Evolutionary conservation across 768 basidiomycete species (phyloP), one percentile per base, ranked within the genome.

Genomic region (Xerocomellus chrysenteron): DNA sequence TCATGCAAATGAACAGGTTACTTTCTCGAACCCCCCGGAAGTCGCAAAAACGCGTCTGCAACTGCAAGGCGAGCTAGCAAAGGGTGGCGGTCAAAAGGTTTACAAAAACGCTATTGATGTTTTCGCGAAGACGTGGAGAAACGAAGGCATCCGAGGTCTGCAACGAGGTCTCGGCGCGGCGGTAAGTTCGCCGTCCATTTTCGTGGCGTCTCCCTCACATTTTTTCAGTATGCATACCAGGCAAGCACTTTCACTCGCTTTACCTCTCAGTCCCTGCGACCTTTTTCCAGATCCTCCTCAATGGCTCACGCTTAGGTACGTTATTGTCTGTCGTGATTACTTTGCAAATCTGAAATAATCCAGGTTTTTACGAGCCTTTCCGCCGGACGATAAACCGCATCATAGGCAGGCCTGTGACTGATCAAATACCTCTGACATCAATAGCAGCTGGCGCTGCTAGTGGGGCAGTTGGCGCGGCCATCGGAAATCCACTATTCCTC

Each of bases 291-390:
- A 88, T 96, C 47, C 80, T 97, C 30, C 76, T 98, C 62, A 98
- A 97, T 63, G 94, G 95, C 7, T 95, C 91, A 24, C 85, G 94
- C 55, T 77, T 97, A 54, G 92, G 92, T 92, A 61, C 12, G 52
- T 37, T 21, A 4, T n/a, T 16, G n/a, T 28, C 40, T 41, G 7
- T 28, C 49, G 45, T 10, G 21, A 44, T 54, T 6, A 19, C 41
- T 24, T 32, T 40, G 61, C 53, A 35, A 57, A 14, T 30, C 57
- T 70, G 30, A 72, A 53, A 30, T 36, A 43, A 17, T n/a, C 2
- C 60, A 92, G 96, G 97, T 5, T 96, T 99, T 68, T 99, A 97
- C 68, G 97, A 99, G 69, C 96, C 95, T 2, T 83, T 98, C 54
- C 82, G 97, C 56, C 80, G 76, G 56, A 72, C 72, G 3, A 68